Percentiles rank a stretch among this genome's conserved stretches.
These are phyloP conservation scores for Calendula officinalis DNA, from an alignment of 129 eudicot genomes.

Conservation along the genomic window DNA sequence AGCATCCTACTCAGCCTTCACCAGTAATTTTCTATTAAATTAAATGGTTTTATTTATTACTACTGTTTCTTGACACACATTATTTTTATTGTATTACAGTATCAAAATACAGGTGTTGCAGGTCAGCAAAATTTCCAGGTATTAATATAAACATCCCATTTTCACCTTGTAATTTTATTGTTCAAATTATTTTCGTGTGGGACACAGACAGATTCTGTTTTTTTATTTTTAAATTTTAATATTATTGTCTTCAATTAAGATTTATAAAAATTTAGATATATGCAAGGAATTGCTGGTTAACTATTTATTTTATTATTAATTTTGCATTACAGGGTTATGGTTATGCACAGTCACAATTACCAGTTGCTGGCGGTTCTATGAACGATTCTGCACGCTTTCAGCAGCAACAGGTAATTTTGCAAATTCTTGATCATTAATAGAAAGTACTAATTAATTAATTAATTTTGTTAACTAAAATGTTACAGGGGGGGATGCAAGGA, in stretches of 20 bases:
- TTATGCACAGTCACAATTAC: slow-evolving; percentile 53
- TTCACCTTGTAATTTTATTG: not conserved
- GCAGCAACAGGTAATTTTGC: slow-evolving; percentile 69
- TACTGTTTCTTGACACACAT: not conserved
- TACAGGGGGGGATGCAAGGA: slow-evolving; percentile 40
- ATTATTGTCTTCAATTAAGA: not conserved
- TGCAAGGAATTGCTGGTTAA: too few species aligned
- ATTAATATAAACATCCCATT: not conserved
- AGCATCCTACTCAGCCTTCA: slow-evolving; percentile 50
- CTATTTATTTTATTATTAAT: not conserved
- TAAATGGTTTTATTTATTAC: not conserved
- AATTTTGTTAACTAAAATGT: not conserved
- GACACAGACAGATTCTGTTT: too few species aligned
- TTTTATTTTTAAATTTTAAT: not conserved
- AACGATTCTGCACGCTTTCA: slow-evolving; percentile 60
- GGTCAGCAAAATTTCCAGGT: slow-evolving; percentile 67
- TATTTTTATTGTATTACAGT: slow-evolving; percentile 38
- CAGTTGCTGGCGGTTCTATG: slow-evolving; percentile 43
- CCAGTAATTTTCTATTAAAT: slow-evolving; percentile 28
- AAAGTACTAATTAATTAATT: not conserved
- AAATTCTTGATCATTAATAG: not conserved
- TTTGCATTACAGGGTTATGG: slow-evolving; percentile 48
- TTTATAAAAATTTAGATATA: not conserved
- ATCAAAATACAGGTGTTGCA: slow-evolving; percentile 56
- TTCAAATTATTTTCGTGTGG: too few species aligned